Percentiles rank a stretch among this genome's conserved stretches.
phyloP scores from a whole-genome alignment of 2,329 filamentous ascomycete genomes.

The Hypoxylon sp. region DNA sequence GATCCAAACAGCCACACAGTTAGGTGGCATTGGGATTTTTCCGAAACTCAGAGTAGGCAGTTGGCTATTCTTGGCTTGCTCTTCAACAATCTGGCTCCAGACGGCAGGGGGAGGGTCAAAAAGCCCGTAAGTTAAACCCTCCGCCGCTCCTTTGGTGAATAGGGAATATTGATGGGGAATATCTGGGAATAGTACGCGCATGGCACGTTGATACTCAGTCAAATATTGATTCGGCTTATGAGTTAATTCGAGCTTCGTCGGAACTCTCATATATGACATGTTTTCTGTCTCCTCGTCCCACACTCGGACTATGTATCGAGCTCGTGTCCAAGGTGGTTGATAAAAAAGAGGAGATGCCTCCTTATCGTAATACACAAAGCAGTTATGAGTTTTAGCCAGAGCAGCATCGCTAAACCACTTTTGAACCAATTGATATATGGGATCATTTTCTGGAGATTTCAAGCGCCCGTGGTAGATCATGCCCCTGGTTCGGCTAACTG shows the following conservation, averaged over 20 bases:
- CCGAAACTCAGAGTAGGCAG: conserved; percentile 27
- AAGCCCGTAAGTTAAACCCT: conserved; percentile 25
- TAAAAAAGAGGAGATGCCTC: conserved; percentile 34
- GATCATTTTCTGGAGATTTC: conserved; percentile 6
- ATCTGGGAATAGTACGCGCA: conserved; percentile 35
- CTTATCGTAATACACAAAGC: conserved; percentile 42
- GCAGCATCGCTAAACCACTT: conserved; percentile 25
- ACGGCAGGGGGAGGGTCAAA: conserved; percentile 33
- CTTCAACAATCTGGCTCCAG: conserved; percentile 22
- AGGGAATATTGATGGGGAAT: conserved; percentile 17
- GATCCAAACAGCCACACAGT: conserved; percentile 28
- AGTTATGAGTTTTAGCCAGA: neutral
- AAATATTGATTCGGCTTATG: conserved; percentile 45
- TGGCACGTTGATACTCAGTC: conserved; percentile 41
- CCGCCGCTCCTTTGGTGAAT: neutral
- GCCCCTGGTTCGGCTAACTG: conserved; percentile 28
- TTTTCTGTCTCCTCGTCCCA: conserved; percentile 23
- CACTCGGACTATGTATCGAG: conserved; percentile 39
- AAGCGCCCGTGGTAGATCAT: conserved; percentile 17
- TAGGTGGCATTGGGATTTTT: neutral
- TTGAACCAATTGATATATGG: conserved; percentile 25
- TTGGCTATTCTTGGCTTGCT: neutral
- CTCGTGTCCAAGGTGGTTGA: conserved; percentile 24
- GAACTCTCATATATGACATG: conserved; percentile 49
- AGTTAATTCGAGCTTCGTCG: neutral